These are phyloP conservation scores for Emydomyces testavorans DNA, from an alignment of 2,329 filamentous ascomycete species.

Conservation along the genomic window DNA sequence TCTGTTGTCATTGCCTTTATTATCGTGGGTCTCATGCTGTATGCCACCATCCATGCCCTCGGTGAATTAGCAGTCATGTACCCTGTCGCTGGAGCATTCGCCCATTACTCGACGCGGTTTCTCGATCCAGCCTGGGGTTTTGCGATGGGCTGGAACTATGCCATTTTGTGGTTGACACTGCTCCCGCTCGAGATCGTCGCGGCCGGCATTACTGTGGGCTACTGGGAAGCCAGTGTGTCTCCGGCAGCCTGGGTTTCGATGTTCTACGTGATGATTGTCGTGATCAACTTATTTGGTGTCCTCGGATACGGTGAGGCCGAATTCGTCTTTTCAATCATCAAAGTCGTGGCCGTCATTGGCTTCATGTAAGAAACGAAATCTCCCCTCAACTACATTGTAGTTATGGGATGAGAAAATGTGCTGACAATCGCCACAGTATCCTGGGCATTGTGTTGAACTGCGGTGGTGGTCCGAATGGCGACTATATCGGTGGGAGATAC, in stretches of 20 bases:
- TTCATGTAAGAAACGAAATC: slow-evolving; percentile 55
- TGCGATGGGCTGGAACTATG: slow-evolving; percentile 93
- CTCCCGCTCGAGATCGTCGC: slow-evolving; percentile 79
- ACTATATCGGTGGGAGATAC: slow-evolving; percentile 68
- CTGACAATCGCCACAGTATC: slow-evolving; percentile 42
- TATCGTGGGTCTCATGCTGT: slow-evolving; percentile 76
- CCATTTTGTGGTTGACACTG: slow-evolving; percentile 74
- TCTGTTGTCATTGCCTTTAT: slow-evolving; percentile 65
- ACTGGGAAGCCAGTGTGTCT: slow-evolving; percentile 57
- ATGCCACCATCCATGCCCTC: slow-evolving; percentile 80
- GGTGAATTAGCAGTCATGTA: slow-evolving; percentile 86
- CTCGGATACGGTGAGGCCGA: slow-evolving; percentile 84
- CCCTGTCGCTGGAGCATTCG: slow-evolving; percentile 84
- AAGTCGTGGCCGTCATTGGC: slow-evolving; percentile 72
- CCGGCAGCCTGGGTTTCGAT: slow-evolving; percentile 70
- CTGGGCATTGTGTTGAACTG: slow-evolving; percentile 77
- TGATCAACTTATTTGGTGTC: slow-evolving; percentile 79
- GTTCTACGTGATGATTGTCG: slow-evolving; percentile 63
- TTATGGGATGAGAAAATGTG: slow-evolving; percentile 5
- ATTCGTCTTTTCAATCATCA: slow-evolving; percentile 76
- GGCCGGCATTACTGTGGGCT: slow-evolving; percentile 70
- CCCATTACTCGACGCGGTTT: slow-evolving; percentile 82
- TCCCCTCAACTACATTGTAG: slow-evolving; percentile 8
- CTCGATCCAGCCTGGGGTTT: slow-evolving; percentile 91
- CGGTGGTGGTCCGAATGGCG: slow-evolving; percentile 59